Conservation (phyloP, 2,329 filamentous ascomycete genomes). For the Massarina eburnea region DNA sequence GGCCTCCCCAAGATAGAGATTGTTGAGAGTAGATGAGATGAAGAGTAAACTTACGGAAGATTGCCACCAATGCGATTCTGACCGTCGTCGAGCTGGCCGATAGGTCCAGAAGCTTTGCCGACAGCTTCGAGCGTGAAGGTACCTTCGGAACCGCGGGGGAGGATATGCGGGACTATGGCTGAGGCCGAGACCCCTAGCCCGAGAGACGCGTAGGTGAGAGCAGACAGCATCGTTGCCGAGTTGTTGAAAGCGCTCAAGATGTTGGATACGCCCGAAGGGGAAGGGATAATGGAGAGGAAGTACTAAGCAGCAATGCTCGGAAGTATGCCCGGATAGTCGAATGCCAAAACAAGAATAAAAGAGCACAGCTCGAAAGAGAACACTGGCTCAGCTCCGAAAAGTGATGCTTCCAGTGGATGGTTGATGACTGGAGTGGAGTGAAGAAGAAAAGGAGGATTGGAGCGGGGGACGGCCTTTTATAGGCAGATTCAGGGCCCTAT, state of each 20-base stretch:
- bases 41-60: constrained; percentile 50
- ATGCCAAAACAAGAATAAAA: constrained; percentile 3
- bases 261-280: not conserved
- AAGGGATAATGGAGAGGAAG: not conserved
- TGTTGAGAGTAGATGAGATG: not conserved
- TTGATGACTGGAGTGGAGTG: constrained; percentile 6
- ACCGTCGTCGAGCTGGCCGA: constrained; percentile 63
- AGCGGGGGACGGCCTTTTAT: constrained; percentile 2
- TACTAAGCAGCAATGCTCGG: not conserved
- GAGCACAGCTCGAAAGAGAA: constrained; percentile 1
- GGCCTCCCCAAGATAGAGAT: not conserved
- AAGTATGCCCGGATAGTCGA: not conserved
- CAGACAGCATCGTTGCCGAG: constrained; percentile 18
- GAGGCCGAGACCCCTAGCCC: constrained; percentile 21
- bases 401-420: constrained; percentile 1
- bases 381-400: constrained; percentile 1
- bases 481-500: not conserved
- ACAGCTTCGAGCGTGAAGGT: constrained; percentile 12
- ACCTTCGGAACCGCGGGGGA: not conserved
- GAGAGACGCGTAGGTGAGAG: constrained; percentile 13
- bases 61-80: constrained; percentile 60
- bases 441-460: constrained; percentile 7
- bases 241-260: not conserved
- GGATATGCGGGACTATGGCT: constrained; percentile 8
- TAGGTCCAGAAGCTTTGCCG: constrained; percentile 42